phyloP scores from a whole-genome alignment of 2,329 filamentous ascomycete genomes.

The Sordariomycetes sp. region DNA sequence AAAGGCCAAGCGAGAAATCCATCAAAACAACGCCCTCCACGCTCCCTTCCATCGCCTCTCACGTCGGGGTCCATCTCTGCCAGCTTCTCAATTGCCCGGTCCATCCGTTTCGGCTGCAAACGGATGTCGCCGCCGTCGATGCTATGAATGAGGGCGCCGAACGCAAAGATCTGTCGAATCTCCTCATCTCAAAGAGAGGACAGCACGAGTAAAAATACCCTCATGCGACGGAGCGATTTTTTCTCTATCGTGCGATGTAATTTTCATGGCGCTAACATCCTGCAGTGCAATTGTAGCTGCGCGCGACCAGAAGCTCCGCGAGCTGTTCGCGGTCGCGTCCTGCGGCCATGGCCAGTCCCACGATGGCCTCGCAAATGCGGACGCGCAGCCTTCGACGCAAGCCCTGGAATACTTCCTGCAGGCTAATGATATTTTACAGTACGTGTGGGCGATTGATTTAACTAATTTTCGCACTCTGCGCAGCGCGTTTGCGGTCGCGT shows the following conservation, averaged over 20 bases:
- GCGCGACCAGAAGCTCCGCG: conserved; percentile 84
- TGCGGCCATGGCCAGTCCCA: conserved; percentile 53
- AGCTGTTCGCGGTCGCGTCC: conserved; percentile 75
- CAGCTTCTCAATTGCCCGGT: conserved; percentile 1
- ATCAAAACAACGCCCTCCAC: conserved; percentile 6
- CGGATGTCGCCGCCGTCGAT: conserved; percentile 61
- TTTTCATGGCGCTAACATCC: conserved; percentile 33
- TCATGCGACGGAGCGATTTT: conserved; percentile 36
- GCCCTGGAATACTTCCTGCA: conserved; percentile 48
- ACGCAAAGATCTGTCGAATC: conserved; percentile 55
- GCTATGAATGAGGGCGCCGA: conserved; percentile 65
- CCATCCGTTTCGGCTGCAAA: conserved; percentile 23
- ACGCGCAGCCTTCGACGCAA: conserved; percentile 42
- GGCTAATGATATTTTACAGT: conserved; percentile 51
- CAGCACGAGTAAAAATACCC: conserved; percentile 46
- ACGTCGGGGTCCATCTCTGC: too few species aligned
- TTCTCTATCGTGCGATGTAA: conserved; percentile 37
- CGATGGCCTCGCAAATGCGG: conserved; percentile 44
- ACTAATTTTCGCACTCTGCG: conserved; percentile 9
- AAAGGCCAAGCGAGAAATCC: conserved; percentile 15
- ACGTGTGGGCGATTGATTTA: conserved; percentile 23
- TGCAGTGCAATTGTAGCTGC: conserved; percentile 65
- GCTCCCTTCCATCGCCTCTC: conserved; percentile 5
- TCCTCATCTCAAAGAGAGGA: conserved; percentile 56
- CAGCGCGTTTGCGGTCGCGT: conserved; percentile 9